Evolutionary conservation across 2,329 filamentous ascomycete species (phyloP), one percentile per base, ranked within the genome.

Genomic region (Cercospora sojina): DNA sequence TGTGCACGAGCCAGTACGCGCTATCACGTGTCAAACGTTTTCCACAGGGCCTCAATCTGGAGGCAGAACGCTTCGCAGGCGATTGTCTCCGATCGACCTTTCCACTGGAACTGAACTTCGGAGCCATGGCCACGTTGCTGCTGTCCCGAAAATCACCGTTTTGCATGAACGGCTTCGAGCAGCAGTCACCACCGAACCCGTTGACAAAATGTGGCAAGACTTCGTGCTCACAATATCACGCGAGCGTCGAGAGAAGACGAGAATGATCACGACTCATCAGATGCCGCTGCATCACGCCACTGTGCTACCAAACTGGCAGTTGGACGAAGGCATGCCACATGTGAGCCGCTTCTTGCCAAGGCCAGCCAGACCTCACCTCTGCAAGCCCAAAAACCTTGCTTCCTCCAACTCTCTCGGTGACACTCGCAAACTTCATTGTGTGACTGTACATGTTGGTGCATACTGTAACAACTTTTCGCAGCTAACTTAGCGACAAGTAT

Each of bases 381-480:
- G 58, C 58, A 60, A 60, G 58, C 58, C 58, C 18, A 38, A 5
- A 43, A 60, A 47, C 58, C 58, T 58, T 58, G 7, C 31, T 49
- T 18, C 35, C 38, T 20, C 10, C 58, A 12, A 25, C n/a, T 31
- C 38, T 32, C 31, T 5, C 0, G 31, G 18, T 23, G 10, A 58
- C 3, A 10, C 16, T n/a, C 5, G 16, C 2, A n/a, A n/a, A n/a
- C 16, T 38, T 38, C 6, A 3, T n/a, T n/a, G n/a, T n/a, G n/a
- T n/a, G n/a, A n/a, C 35, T 5, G 5, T 38, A 38, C 35, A 38
- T 38, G 35, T 6, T 38, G 5, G 5, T 38, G 8, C 35, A 16
- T n/a, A 38, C 2, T 8, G 8, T 7, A n/a, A 38, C 35, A 38
- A 38, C 16, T 3, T n/a, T 35, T 38, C 2, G 35, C 35, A 38